Percentiles rank a stretch among this genome's conserved stretches.
Evolutionary conservation across 2,329 filamentous ascomycete genomes (phyloP).

Genomic region (Fusarium tanahbumbuense): DNA sequence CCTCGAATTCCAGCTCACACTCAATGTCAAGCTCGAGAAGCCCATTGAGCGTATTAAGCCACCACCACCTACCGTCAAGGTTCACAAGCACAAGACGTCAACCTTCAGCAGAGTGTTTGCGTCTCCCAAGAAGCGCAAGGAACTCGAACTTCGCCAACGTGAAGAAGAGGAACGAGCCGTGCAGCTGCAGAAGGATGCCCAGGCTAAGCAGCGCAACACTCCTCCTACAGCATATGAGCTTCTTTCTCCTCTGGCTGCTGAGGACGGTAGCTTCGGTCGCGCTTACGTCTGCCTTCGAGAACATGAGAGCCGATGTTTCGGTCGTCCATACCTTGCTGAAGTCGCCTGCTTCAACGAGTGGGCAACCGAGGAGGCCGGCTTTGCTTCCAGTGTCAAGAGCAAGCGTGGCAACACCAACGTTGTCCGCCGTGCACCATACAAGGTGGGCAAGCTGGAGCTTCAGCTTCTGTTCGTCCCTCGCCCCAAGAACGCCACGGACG

Average conservation of each 20-base stretch:
- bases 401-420: slow-evolving; percentile 80
- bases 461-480: slow-evolving; percentile 96
- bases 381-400: slow-evolving; percentile 90
- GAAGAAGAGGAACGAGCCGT: slow-evolving; percentile 83
- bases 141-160: slow-evolving; percentile 85
- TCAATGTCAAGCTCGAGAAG: slow-evolving; percentile 94
- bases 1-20: slow-evolving; percentile 96
- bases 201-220: slow-evolving; percentile 69
- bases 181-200: slow-evolving; percentile 71
- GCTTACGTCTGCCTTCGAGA: slow-evolving; percentile 95
- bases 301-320: slow-evolving; percentile 88
- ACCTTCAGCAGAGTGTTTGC: slow-evolving; percentile 93
- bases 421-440: slow-evolving; percentile 91
- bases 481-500: slow-evolving; percentile 85
- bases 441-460: slow-evolving; percentile 92
- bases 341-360: slow-evolving; percentile 98
- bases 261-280: slow-evolving; percentile 93
- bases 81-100: slow-evolving; percentile 79
- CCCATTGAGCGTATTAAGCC: slow-evolving; percentile 69
- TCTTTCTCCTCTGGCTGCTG: slow-evolving; percentile 84
- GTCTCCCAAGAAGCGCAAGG: slow-evolving; percentile 96
- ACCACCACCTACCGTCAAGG: slow-evolving; percentile 70
- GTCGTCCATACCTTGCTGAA: slow-evolving; percentile 87
- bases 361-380: slow-evolving; percentile 85
- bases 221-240: slow-evolving; percentile 86